Evolutionary conservation across 345 rosid genomes (phyloP).

Genomic region (Murraya paniculata): DNA sequence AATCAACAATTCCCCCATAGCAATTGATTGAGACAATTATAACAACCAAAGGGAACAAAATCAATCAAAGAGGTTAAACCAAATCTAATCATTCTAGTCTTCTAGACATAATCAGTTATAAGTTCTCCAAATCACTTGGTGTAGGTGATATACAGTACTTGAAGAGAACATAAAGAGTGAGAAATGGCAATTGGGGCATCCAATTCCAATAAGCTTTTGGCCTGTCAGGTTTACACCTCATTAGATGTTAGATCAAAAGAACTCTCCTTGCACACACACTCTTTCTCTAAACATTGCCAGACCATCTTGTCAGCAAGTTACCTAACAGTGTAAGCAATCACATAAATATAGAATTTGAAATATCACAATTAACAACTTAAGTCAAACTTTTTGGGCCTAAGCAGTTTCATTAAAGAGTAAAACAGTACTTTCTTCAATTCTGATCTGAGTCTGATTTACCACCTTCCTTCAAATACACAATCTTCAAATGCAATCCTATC

Average conservation of each 20-base stretch:
- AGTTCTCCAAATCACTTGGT: background rate
- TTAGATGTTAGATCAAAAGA: background rate
- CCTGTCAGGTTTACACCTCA: background rate
- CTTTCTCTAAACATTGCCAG: background rate
- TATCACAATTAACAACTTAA: background rate
- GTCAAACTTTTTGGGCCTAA: background rate
- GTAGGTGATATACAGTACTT: background rate
- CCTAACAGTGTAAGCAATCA: background rate
- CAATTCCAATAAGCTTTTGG: background rate
- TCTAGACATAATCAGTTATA: background rate
- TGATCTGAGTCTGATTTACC: background rate
- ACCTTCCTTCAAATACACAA: background rate
- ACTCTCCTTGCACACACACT: background rate
- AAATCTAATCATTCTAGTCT: background rate
- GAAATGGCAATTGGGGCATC: background rate
- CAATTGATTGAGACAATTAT: background rate
- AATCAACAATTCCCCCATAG: background rate
- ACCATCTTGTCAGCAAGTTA: background rate
- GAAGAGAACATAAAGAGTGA: background rate
- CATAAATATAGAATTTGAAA: background rate
- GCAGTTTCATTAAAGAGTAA: background rate
- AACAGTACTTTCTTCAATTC: background rate
- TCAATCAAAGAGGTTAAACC: background rate
- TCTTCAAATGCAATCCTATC: background rate
- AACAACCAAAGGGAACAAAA: background rate